Evolutionary conservation across 2,329 filamentous ascomycete genomes (phyloP).

Genomic region (Scopulariopsis brevicaulis): DNA sequence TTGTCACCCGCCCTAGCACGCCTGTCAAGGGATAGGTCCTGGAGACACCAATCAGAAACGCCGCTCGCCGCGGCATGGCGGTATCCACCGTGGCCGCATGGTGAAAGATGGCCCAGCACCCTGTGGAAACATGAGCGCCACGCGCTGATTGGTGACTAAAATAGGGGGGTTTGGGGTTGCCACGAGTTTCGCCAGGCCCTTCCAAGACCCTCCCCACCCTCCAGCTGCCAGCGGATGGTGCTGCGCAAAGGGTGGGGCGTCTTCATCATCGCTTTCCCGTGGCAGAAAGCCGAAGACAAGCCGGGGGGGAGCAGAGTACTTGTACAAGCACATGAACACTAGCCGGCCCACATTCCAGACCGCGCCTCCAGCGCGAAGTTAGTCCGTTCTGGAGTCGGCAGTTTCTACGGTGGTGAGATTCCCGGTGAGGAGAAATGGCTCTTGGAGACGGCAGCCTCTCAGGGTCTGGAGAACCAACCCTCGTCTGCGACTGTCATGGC

Average conservation of each 20-base stretch:
- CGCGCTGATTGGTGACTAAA: neutral
- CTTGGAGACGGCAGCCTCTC: neutral
- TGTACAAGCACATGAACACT: too few species aligned
- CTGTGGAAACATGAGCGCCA: neutral
- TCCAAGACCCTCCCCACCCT: neutral
- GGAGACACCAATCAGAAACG: neutral
- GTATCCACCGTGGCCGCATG: neutral
- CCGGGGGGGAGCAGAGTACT: neutral
- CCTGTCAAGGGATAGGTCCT: neutral
- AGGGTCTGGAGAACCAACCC: neutral
- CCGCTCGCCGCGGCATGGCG: neutral
- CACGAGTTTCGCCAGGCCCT: neutral
- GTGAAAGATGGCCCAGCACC: neutral
- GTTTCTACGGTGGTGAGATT: neutral
- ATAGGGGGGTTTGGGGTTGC: conserved; percentile 1
- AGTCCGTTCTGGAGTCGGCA: neutral
- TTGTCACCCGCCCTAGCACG: neutral
- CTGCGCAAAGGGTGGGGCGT: neutral
- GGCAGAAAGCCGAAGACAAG: neutral
- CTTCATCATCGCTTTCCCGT: neutral
- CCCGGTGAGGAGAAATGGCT: neutral
- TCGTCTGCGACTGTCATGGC: too few species aligned
- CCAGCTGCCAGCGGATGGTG: neutral
- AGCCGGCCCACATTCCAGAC: too few species aligned
- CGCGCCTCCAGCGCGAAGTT: too few species aligned